Base-by-base conservation (phyloP, 176 grass and related monocot species). In the Miscanthus lutarioriparius region DNA sequence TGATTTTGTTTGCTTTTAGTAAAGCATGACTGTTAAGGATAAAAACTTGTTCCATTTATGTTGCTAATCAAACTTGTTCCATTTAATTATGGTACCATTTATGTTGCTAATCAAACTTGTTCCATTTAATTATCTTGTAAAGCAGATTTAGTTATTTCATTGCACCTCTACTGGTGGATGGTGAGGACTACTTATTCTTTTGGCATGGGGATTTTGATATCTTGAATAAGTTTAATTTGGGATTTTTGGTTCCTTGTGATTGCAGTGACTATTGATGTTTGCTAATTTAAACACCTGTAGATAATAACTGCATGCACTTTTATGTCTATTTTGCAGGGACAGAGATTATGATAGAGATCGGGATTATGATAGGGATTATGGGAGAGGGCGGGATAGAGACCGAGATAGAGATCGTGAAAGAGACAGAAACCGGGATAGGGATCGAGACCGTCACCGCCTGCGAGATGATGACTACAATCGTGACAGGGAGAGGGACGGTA, bases 281-380 rank as follows among this genome's bases (percentile, higher is more conserved):
- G 36, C 35, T 69, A 30, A 38, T 70, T 90, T 86, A 16, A 53
- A 32, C 56, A 22, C 20, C 4, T 70, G 62, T 23, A 66, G 41
- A 64, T 44, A 27, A 67, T 44, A 22, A 83, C 22, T 54, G 6
- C 53, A n/a, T n/a, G 53, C 8, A 23, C 22, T 28, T 37, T 67
- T 19, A 28, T 76, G 25, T 82, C 14, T 81, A 26, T 73, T 75
- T 80, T 72, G 22, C 40, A 90, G 90, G 83, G 90, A 90, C 16
- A 70, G 79, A 64, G 90, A 95, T 53, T 91, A 94, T 69, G 83
- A 90, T 59, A 91, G 92, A 79, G 87, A 94, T 35, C 82, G 85
- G 40, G 88, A 94, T 80, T 80, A 90, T 25, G 91, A 93, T 66
- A 85, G 88, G 75, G 89, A 91, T 12, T 72, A 86, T 61, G 83